A percentile compares a stretch with the other conserved stretches of the same genome.
Conservation (phyloP, 106 monocot species). For the Dendrobium nobile region DNA sequence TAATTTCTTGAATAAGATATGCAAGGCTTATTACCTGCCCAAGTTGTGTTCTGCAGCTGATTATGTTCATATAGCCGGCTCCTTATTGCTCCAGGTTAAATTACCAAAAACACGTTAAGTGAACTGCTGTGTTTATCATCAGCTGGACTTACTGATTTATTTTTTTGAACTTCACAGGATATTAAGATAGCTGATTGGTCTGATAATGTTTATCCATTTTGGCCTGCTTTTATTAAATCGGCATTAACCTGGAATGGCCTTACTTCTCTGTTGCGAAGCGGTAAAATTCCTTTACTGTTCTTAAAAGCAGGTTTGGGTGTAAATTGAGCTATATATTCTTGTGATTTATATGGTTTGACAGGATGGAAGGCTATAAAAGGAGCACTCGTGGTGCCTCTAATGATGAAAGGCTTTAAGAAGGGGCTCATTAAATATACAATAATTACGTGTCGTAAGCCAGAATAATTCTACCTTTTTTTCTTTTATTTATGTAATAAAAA, state of each 20-base stretch:
- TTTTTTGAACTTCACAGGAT: slow-evolving; percentile 28
- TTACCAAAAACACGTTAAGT: background rate
- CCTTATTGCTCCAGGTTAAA: slow-evolving; percentile 60
- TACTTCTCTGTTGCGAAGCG: slow-evolving; percentile 60
- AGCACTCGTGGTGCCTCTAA: slow-evolving; percentile 81
- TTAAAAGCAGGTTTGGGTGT: background rate
- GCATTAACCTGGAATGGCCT: slow-evolving; percentile 73
- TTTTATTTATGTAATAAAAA: no score
- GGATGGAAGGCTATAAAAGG: slow-evolving; percentile 91
- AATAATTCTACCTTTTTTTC: background rate
- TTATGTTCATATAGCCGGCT: slow-evolving; percentile 65
- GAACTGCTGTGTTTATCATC: no score
- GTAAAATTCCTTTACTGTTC: slow-evolving; percentile 10
- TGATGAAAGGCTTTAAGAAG: slow-evolving; percentile 89
- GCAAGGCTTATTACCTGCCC: slow-evolving; percentile 60
- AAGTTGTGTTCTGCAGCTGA: slow-evolving; percentile 88
- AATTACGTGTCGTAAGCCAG: slow-evolving; percentile 75
- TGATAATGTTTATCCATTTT: slow-evolving; percentile 85
- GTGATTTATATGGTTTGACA: slow-evolving; percentile 2
- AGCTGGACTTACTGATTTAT: no score
- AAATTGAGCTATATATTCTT: background rate
- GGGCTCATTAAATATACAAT: slow-evolving; percentile 67
- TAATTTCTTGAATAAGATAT: slow-evolving; percentile 62
- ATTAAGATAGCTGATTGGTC: slow-evolving; percentile 86
- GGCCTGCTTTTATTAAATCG: slow-evolving; percentile 78